A percentile compares a stretch with the other conserved stretches of the same genome.
These are phyloP conservation scores for Hypoxylon lenormandii DNA, from an alignment of 495 filamentous ascomycete genomes.

Conservation along the genomic window DNA sequence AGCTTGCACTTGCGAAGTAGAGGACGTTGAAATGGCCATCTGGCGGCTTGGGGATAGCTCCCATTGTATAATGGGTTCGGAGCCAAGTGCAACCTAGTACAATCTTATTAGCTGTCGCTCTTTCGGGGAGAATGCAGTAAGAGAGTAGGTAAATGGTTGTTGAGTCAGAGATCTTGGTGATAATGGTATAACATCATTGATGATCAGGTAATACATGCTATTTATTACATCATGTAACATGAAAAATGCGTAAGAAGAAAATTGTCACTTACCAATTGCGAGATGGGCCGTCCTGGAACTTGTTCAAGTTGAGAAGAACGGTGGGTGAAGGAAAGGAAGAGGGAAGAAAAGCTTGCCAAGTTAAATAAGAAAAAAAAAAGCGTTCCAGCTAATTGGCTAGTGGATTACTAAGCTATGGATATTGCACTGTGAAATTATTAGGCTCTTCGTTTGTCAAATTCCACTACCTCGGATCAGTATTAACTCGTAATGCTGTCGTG, in stretches of 20 bases:
- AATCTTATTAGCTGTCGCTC: constrained; percentile 41
- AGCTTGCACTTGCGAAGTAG: constrained; percentile 85
- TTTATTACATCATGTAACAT: constrained; percentile 61
- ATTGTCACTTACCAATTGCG: constrained; percentile 30
- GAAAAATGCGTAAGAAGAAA: constrained; percentile 2
- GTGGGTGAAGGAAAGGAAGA: not conserved
- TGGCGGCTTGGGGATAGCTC: constrained; percentile 57
- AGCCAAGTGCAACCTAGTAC: not conserved
- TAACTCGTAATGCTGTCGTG: too few species aligned
- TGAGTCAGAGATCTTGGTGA: constrained; percentile 73
- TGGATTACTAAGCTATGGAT: constrained; percentile 26
- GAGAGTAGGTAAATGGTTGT: constrained; percentile 35
- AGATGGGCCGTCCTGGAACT: constrained; percentile 1
- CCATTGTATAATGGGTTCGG: constrained; percentile 35
- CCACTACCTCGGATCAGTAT: too few species aligned
- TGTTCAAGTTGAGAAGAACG: constrained; percentile 12
- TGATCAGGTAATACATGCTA: constrained; percentile 79
- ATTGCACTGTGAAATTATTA: constrained; percentile 16
- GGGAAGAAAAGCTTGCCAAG: not conserved
- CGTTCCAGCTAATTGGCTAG: not conserved
- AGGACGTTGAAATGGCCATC: constrained; percentile 78
- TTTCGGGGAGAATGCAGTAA: constrained; percentile 29
- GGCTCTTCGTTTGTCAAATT: not conserved
- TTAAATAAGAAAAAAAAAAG: constrained; percentile 1
- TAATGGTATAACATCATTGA: constrained; percentile 60